Conservation (phyloP, 2,329 filamentous ascomycete species). For the Trichophyton equinum region DNA sequence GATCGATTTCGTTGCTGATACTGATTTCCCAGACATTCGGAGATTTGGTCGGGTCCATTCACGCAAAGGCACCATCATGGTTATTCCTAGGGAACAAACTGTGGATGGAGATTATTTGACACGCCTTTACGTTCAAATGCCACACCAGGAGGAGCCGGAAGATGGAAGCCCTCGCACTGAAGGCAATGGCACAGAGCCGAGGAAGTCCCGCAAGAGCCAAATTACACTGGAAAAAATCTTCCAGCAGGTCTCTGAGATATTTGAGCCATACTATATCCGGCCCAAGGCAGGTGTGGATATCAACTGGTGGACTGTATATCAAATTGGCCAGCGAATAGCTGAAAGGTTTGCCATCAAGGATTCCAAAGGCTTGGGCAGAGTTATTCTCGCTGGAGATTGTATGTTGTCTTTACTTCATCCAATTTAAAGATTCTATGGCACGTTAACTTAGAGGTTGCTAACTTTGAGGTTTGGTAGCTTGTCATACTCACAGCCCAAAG, state of each 20-base stretch:
- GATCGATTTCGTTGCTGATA: slow-evolving; percentile 60
- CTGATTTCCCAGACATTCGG: slow-evolving; percentile 67
- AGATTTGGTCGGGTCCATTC: slow-evolving; percentile 70
- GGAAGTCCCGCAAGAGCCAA: slow-evolving; percentile 37
- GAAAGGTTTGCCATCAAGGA: slow-evolving; percentile 50
- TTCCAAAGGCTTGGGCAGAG: slow-evolving; percentile 54
- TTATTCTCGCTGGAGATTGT: slow-evolving; percentile 60
- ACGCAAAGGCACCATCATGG: slow-evolving; percentile 61
- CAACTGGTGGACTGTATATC: slow-evolving; percentile 57
- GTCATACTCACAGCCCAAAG: slow-evolving; percentile 66
- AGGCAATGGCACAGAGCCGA: slow-evolving; percentile 5
- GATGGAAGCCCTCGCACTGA: slow-evolving; percentile 19
- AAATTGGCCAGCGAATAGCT: slow-evolving; percentile 55
- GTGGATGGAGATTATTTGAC: slow-evolving; percentile 52
- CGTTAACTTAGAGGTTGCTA: neutral
- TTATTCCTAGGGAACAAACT: slow-evolving; percentile 58
- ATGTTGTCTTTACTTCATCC: slow-evolving; percentile 8
- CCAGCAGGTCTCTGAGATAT: slow-evolving; percentile 49
- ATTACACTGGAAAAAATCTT: slow-evolving; percentile 54
- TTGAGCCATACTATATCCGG: slow-evolving; percentile 45
- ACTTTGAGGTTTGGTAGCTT: slow-evolving; percentile 35
- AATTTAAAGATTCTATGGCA: no score
- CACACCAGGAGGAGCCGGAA: slow-evolving; percentile 20
- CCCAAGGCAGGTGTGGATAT: slow-evolving; percentile 1
- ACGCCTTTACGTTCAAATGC: slow-evolving; percentile 48